Conservation (phyloP, 257 asterid genomes). For the Nicotiana tomentosiformis region DNA sequence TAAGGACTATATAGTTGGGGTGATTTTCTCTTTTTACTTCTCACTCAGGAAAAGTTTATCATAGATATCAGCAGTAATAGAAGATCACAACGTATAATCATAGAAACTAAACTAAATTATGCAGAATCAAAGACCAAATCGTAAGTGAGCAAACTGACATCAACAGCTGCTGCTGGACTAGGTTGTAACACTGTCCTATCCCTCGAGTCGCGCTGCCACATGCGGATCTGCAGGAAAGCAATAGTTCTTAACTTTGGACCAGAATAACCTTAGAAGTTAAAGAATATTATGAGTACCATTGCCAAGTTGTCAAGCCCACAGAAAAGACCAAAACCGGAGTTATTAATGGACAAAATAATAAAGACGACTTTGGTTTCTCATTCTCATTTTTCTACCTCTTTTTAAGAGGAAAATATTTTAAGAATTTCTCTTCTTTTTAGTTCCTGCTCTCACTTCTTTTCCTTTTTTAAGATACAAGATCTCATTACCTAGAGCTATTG, state of each 20-base stretch:
- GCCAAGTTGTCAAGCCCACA: not conserved
- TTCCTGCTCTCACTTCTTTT: not conserved
- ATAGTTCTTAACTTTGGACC: not conserved
- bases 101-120: not conserved
- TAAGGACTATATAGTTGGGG: not conserved
- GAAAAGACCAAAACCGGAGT: constrained; percentile 4
- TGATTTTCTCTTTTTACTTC: not conserved
- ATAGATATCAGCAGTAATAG: not conserved
- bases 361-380: not conserved
- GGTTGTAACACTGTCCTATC: constrained; percentile 93
- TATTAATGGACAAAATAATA: not conserved
- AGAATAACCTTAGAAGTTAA: not conserved
- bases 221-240: constrained; percentile 60
- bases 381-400: not conserved
- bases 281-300: constrained; percentile 2
- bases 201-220: constrained; percentile 92
- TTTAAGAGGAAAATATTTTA: not conserved
- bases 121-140: not conserved
- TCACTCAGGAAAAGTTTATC: not conserved
- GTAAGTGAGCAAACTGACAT: constrained; percentile 48
- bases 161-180: constrained; percentile 93
- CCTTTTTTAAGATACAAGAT: not conserved
- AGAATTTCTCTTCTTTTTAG: not conserved
- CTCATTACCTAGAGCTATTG: not conserved
- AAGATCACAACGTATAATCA: not conserved